Evolutionary conservation across 768 basidiomycete species (phyloP), one percentile per base, ranked within the genome.

Genomic region (Grammothele lineata): DNA sequence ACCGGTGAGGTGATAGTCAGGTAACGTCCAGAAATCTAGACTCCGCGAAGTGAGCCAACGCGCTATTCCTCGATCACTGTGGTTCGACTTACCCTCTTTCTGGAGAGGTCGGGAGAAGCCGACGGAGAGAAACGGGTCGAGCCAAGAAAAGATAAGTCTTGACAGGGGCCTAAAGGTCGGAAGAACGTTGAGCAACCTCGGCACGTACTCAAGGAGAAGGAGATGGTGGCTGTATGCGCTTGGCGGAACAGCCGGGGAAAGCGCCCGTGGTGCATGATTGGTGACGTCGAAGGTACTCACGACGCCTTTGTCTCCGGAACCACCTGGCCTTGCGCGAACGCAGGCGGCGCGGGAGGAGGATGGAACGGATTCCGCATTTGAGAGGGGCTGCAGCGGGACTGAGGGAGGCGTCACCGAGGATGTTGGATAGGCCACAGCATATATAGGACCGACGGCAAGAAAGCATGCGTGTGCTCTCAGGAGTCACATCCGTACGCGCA

Each of bases 21-120:
- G 50, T 11, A 51, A 11, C 6, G 45, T 18, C 50, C 50, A 51
- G 18, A 51, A 51, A 18, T 51, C 50, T 51, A 19, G 1, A 15
- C 15, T 18, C 8, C 11, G 14, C 19, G n/a, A 8, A 10, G 25
- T 46, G 32, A 30, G 26, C 19, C 14, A 26, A 24, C 24, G 5
- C 21, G 15, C 3, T 35, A 1, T 9, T n/a, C 8, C 15, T 32
- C 30, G 30, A 40, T 11, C 22, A 14, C 23, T 4, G n/a, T n/a
- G n/a, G n/a, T 25, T 7, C 23, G 18, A 41, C 47, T 6, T 30
- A 77, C 81, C 81, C 37, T 82, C 79, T 57, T 73, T 70, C 63
- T 78, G 67, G 9, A 81, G 54, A 0, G 80, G 80, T 40, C 81
- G 67, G 10, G 78, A 74, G 56, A 75, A 83, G 2, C 81, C 81